Percentiles rank a stretch among this genome's conserved stretches.
These are phyloP conservation scores for Paraconiothyrium sp. DNA, from an alignment of 2,329 filamentous ascomycete genomes.

Conservation along the genomic window DNA sequence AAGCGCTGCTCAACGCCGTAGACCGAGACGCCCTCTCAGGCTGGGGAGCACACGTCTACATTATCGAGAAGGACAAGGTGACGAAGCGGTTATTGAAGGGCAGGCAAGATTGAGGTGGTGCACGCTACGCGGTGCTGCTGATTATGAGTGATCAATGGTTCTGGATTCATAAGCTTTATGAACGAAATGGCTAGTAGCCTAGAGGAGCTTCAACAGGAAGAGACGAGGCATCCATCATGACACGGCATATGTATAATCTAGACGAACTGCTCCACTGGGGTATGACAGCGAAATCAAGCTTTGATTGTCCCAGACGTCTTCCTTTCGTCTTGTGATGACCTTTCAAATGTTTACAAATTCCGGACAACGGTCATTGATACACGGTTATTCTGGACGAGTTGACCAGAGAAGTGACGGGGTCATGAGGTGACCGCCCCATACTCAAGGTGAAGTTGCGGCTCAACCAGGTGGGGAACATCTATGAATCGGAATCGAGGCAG, in stretches of 20 bases:
- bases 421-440: neutral
- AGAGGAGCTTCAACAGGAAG: constrained; percentile 10
- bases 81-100: constrained; percentile 99
- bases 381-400: neutral
- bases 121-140: constrained; percentile 17
- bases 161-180: constrained; percentile 24
- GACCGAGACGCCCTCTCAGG: constrained; percentile 96
- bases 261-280: constrained; percentile 13
- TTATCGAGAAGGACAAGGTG: constrained; percentile 99
- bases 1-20: constrained; percentile 92
- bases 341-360: neutral
- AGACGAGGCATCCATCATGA: constrained; percentile 15
- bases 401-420: neutral
- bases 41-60: constrained; percentile 98
- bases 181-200: constrained; percentile 3
- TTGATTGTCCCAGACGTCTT: neutral
- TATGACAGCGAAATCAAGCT: constrained; percentile 21
- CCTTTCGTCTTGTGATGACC: neutral
- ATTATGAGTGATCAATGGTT: constrained; percentile 27
- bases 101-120: constrained; percentile 75
- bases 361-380: neutral
- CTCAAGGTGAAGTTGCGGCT: neutral
- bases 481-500: neutral
- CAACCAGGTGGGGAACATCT: neutral
- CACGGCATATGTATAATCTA: constrained; percentile 28